These are phyloP conservation scores for Fraxinus dipetala DNA, from an alignment of 305 asterid genomes.

Conservation along the genomic window DNA sequence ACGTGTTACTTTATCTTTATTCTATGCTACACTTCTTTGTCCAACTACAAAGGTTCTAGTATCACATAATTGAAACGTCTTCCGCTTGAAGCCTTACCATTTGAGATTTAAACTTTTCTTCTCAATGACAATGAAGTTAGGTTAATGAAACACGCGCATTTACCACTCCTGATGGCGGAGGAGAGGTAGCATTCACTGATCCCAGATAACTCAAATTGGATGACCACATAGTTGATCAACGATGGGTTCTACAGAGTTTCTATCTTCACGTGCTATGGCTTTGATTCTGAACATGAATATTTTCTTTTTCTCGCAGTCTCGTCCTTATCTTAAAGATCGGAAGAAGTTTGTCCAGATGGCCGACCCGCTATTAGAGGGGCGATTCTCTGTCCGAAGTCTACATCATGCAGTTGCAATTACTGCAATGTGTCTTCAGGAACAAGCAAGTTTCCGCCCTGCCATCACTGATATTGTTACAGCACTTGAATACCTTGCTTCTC, in stretches of 20 bases:
- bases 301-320: conserved; percentile 35
- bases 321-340: conserved; percentile 53
- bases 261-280: not conserved
- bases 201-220: not conserved
- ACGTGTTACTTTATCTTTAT: not conserved
- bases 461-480: conserved; percentile 58
- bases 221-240: not conserved
- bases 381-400: conserved; percentile 46
- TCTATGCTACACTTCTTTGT: not conserved
- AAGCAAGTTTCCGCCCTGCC: conserved; percentile 61
- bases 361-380: conserved; percentile 58
- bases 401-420: conserved; percentile 65
- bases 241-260: not conserved
- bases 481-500: conserved; percentile 57
- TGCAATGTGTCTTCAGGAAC: conserved; percentile 74
- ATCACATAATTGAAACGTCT: not conserved
- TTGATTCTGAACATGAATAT: not conserved
- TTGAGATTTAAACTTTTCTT: not conserved
- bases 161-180: not conserved
- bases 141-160: not conserved
- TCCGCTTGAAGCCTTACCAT: not conserved
- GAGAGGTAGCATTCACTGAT: not conserved
- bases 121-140: not conserved
- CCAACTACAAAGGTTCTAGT: not conserved
- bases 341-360: conserved; percentile 46